A percentile compares a stretch with the other conserved stretches of the same genome.
phyloP scores from a whole-genome alignment of 305 asterid genomes.

The Fraxinus floribunda region DNA sequence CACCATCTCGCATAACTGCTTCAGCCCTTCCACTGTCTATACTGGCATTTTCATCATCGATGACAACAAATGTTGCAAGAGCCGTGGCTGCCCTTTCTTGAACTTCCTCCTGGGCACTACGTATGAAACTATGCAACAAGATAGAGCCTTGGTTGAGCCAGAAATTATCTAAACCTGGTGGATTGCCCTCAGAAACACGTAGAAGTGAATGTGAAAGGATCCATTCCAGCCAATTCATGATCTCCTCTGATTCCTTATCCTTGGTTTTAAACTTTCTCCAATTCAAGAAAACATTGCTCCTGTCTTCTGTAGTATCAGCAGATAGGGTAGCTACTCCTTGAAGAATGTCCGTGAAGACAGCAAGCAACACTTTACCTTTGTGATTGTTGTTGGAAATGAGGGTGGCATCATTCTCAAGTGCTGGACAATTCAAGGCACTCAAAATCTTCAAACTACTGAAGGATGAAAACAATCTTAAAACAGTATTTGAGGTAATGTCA shows the following conservation, averaged over 20 bases:
- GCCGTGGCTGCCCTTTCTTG: constrained; percentile 95
- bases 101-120: constrained; percentile 82
- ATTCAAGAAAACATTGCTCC: constrained; percentile 52
- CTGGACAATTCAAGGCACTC: constrained; percentile 72
- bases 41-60: constrained; percentile 80
- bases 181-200: constrained; percentile 84
- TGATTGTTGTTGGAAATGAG: constrained; percentile 54
- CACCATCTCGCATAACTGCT: constrained; percentile 79
- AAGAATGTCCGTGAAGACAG: constrained; percentile 60
- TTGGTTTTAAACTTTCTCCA: constrained; percentile 47
- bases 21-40: constrained; percentile 81
- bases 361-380: constrained; percentile 70
- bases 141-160: constrained; percentile 85
- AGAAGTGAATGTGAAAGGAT: constrained; percentile 72
- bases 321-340: constrained; percentile 62
- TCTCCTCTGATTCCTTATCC: constrained; percentile 50
- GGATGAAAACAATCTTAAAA: constrained; percentile 58
- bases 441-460: constrained; percentile 62
- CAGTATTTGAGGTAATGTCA: constrained; percentile 47
- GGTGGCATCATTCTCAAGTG: constrained; percentile 60
- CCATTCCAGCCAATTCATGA: constrained; percentile 88
- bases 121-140: constrained; percentile 74
- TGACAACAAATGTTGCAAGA: constrained; percentile 82
- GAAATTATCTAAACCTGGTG: constrained; percentile 72
- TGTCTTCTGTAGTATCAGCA: constrained; percentile 46